Evolutionary conservation across 2,329 filamentous ascomycete species (phyloP).

Genomic region (Penicillium sp.): DNA sequence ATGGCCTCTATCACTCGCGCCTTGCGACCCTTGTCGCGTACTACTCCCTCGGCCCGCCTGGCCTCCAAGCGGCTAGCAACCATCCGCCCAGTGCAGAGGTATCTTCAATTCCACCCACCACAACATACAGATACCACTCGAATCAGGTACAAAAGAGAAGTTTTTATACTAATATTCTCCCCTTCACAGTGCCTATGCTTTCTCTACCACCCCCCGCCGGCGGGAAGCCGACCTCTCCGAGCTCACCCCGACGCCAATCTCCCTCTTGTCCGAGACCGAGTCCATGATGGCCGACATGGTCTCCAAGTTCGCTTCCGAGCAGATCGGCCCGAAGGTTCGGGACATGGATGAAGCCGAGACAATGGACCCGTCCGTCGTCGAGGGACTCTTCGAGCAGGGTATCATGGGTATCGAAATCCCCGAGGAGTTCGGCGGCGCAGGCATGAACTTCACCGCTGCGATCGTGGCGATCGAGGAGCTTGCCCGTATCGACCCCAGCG

Average conservation of each 20-base stretch:
- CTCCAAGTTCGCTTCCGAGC: slow-evolving; percentile 84
- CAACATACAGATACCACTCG: neutral
- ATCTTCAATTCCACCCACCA: slow-evolving; percentile 14
- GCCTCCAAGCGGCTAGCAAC: slow-evolving; percentile 41
- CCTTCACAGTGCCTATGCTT: slow-evolving; percentile 49
- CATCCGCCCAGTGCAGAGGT: slow-evolving; percentile 47
- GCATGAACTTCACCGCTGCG: slow-evolving; percentile 97
- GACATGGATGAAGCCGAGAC: slow-evolving; percentile 97
- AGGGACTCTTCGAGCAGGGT: slow-evolving; percentile 95
- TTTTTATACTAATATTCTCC: neutral
- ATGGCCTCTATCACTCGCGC: slow-evolving; percentile 55
- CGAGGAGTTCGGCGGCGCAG: slow-evolving; percentile 92
- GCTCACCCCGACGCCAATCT: slow-evolving; percentile 87
- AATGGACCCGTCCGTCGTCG: slow-evolving; percentile 86
- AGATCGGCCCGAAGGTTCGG: slow-evolving; percentile 85
- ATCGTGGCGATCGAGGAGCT: slow-evolving; percentile 98
- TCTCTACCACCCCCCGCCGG: slow-evolving; percentile 63
- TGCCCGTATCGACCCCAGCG: slow-evolving; percentile 88
- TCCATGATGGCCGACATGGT: slow-evolving; percentile 86
- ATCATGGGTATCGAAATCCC: slow-evolving; percentile 98
- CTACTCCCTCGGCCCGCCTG: slow-evolving; percentile 41
- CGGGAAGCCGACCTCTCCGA: slow-evolving; percentile 68
- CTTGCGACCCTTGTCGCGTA: slow-evolving; percentile 49
- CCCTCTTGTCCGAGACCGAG: slow-evolving; percentile 88
- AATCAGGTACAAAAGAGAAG: neutral